Evolutionary conservation across 2,329 filamentous ascomycete genomes (phyloP), one percentile per base, ranked within the genome.

Genomic region (Paraphoma chrysanthemicola): DNA sequence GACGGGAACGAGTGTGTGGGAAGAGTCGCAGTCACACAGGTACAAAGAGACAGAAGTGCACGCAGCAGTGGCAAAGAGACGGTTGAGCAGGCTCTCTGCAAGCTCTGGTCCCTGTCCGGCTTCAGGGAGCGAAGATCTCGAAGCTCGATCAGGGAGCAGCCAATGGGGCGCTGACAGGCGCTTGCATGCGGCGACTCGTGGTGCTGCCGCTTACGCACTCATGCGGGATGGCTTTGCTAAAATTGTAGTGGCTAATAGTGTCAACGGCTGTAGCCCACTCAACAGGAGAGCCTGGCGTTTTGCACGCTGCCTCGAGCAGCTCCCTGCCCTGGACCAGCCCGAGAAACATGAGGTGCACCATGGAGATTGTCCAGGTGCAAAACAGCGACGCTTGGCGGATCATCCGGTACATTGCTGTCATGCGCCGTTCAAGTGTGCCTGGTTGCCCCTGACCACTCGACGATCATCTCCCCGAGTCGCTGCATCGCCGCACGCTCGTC

Each of bases 151-250:
- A 54, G 59, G 55, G 51, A 53, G 54, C 48, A 48, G 51, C 63
- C 63, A 67, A 64, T 66, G 50, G 42, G 6, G 48, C 44, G 18
- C 46, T 43, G 60, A 44, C 51, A 54, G 63, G 63, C 63, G 65
- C 65, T 63, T 66, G 59, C 59, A 59, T 62, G 64, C 56, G 60
- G 62, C 64, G 53, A 60, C 51, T 55, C 49, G 56, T 55, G 48
- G 50, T 36, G 54, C 50, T 53, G 58, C 64, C 60, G 61, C 66
- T 67, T 63, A 68, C 61, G 63, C 64, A 67, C 57, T 49, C 52
- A 51, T 54, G 44, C 53, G 46, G 56, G 59, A 61, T 39, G 58
- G 59, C 59, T 56, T 60, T 36, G 65, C 64, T 65, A 67, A 69
- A 68, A 68, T 64, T 69, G 66, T 42, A 31, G 31, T 17, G 31